phyloP scores from a whole-genome alignment of 371 early-diverging fungal genomes.

The Haplosporangium sp. region DNA sequence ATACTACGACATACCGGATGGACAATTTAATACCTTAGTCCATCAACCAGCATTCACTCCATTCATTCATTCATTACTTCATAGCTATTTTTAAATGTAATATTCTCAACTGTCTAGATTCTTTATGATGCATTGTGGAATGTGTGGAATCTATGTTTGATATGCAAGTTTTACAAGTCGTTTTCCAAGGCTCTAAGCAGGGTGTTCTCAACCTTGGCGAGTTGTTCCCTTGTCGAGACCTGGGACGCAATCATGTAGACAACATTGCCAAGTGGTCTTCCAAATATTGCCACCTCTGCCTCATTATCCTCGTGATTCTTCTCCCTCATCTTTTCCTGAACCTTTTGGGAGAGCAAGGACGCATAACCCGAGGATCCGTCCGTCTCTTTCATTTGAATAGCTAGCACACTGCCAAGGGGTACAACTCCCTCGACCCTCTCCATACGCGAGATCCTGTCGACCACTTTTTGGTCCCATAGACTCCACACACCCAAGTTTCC shows the following conservation, averaged over 20 bases:
- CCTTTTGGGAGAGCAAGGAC: constrained; percentile 61
- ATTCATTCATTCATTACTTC: too few relatives aligned
- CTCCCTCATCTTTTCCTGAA: constrained; percentile 61
- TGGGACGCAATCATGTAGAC: constrained; percentile 83
- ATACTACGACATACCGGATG: constrained; percentile 35
- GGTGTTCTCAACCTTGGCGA: constrained; percentile 64
- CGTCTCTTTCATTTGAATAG: constrained; percentile 70
- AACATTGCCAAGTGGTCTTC: constrained; percentile 80
- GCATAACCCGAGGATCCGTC: constrained; percentile 69
- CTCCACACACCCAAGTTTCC: constrained; percentile 59
- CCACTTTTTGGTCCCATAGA: constrained; percentile 66
- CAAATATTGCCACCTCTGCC: constrained; percentile 55
- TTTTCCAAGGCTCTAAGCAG: constrained; percentile 54
- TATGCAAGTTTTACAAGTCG: constrained; percentile 7
- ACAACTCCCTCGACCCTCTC: constrained; percentile 77
- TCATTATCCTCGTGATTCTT: constrained; percentile 15
- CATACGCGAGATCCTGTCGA: constrained; percentile 65
- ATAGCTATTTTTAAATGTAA: too few relatives aligned
- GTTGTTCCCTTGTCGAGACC: constrained; percentile 62
- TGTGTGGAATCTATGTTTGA: not conserved
- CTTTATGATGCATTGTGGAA: not conserved
- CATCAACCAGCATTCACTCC: too few relatives aligned
- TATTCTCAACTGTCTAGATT: too few relatives aligned
- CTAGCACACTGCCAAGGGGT: constrained; percentile 78
- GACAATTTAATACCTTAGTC: constrained; percentile 20